Base-by-base conservation (phyloP, 2,329 filamentous ascomycete genomes). In the Colletotrichum camelliae region DNA sequence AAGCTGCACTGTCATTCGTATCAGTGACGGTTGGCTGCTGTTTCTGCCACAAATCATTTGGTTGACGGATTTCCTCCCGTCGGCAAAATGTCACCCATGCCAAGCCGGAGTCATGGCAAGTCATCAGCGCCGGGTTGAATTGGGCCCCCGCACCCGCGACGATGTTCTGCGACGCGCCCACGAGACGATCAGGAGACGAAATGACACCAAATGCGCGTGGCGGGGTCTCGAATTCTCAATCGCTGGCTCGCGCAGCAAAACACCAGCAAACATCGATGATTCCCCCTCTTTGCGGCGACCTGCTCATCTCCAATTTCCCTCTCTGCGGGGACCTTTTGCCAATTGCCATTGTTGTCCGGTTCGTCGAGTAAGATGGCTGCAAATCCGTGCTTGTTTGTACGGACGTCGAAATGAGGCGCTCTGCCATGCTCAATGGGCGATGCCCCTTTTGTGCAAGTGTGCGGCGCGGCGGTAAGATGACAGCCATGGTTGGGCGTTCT, bases 391-490 rank as follows among this genome's bases (percentile, higher is more conserved):
- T 24, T 60, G 66, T 31, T 43, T 18, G 35, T n/a, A 52, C 27
- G 33, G 27, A 69, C 13, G 27, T 69, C 37, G 67, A 69, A 61
- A 61, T 69, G 57, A 52, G 57, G 57, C 18, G 12, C 35, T 48
- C 66, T 66, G 67, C 21, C 39, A 67, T 2, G 68, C 31, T 12
- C n/a, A 52, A 52, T 52, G 55, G 10, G 27, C 24, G 39, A 67
- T 67, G 39, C 69, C 72, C 7, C 15, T 37, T 72, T 18, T 31
- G 67, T 72, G 29, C 29, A 75, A 75, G 72, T 39, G 72, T 27
- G 27, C 12, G 31, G 33, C 27, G n/a, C 61, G 57, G 37, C 57
- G 67, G 68, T 48, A 60, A 61, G 48, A 55, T 62, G 39, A 70
- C 37, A 66, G 29, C 62, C 37, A 66, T 24, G 39, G 35, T 60